These are phyloP conservation scores for Pseudogymnoascus sp. DNA, from an alignment of 2,329 filamentous ascomycete species.

Conservation along the genomic window DNA sequence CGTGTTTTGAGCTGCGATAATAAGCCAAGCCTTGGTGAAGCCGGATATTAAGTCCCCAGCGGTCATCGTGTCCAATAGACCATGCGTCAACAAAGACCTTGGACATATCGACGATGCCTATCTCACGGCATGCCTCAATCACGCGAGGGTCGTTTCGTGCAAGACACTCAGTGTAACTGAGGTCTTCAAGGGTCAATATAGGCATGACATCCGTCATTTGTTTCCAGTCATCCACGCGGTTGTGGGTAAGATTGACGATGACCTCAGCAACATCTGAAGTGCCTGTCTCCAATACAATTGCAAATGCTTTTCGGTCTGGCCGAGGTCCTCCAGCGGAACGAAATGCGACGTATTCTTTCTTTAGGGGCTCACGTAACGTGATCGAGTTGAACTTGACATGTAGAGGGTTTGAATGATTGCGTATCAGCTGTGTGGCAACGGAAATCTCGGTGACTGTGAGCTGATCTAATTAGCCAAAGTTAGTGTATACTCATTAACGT, in stretches of 20 bases:
- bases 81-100: conserved; percentile 31
- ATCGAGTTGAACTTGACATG: conserved; percentile 53
- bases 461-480: too few relatives aligned
- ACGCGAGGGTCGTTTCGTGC: conserved; percentile 28
- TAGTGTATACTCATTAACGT: too few relatives aligned
- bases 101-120: conserved; percentile 32
- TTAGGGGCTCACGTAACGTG: conserved; percentile 46
- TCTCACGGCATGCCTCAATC: conserved; percentile 28
- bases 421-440: too few relatives aligned
- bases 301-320: conserved; percentile 43
- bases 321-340: conserved; percentile 43
- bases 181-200: conserved; percentile 32
- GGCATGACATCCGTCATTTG: conserved; percentile 40
- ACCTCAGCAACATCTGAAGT: conserved; percentile 40
- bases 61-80: conserved; percentile 32
- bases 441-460: too few relatives aligned
- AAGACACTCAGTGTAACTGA: conserved; percentile 31
- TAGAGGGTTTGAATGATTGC: too few relatives aligned
- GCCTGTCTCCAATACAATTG: conserved; percentile 40
- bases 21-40: conserved; percentile 31
- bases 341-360: conserved; percentile 49
- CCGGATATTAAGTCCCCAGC: conserved; percentile 30
- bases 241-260: conserved; percentile 41
- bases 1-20: conserved; percentile 26
- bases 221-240: conserved; percentile 38